These are phyloP conservation scores for Fusarium euwallaceae DNA, from an alignment of 2,329 filamentous ascomycete species.

Conservation along the genomic window DNA sequence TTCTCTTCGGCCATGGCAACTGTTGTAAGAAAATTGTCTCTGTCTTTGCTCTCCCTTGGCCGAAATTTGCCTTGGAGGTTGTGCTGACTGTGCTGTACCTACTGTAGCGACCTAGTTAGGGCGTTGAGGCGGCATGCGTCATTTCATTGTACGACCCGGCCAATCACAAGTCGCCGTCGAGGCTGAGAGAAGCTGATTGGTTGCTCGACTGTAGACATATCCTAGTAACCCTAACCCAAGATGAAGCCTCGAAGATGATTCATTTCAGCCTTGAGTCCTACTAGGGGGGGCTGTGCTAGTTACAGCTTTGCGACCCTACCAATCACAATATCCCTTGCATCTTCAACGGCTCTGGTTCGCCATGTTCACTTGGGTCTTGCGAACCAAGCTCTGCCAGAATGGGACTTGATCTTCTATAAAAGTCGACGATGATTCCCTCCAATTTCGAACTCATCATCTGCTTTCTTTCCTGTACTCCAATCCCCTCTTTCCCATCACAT, in stretches of 20 bases:
- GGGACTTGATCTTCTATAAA: not conserved
- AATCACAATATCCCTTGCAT: not conserved
- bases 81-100: not conserved
- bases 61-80: not conserved
- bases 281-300: not conserved
- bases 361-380: not conserved
- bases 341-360: not conserved
- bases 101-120: not conserved
- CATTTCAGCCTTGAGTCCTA: not conserved
- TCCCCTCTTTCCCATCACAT: not conserved
- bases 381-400: not conserved
- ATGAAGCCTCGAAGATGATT: not conserved
- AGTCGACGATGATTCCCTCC: not conserved
- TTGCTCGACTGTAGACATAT: not conserved
- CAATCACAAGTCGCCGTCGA: not conserved
- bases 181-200: not conserved
- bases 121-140: not conserved
- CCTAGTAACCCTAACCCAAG: not conserved
- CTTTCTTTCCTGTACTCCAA: not conserved
- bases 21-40: not conserved
- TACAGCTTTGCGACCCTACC: not conserved
- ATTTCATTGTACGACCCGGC: conserved; percentile 5
- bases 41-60: not conserved
- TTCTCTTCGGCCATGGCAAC: not conserved
- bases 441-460: not conserved